Evolutionary conservation across 2,329 filamentous ascomycete species (phyloP), one percentile per base, ranked within the genome.

Genomic region (Exophiala sideris): DNA sequence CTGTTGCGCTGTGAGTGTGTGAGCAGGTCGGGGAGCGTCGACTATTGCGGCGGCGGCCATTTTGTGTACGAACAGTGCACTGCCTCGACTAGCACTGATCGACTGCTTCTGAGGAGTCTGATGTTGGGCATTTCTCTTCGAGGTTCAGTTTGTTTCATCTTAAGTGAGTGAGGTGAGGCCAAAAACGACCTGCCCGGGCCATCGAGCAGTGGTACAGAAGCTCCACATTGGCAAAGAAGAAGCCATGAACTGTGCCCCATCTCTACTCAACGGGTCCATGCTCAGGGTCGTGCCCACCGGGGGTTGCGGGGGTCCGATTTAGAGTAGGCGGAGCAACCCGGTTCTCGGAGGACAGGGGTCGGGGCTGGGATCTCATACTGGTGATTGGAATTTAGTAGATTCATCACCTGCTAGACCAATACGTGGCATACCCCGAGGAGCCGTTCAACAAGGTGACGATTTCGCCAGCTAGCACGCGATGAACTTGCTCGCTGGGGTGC

Each of bases 401-500:
- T 11, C 5, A 38, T 38, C 14, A 12, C 10, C 35, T 38, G 35
- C 35, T 38, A 11, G 35, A 55, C 24, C 45, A 58, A 45, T 58
- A 56, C 14, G 40, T 44, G 11, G 56, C 52, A 46, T 56, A 70
- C 21, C 56, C 48, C 49, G 66, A 68, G 21, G 62, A 60, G 10
- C 81, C 82, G 24, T 72, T 67, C 3, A 84, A 68, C 1, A 83
- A 75, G 32, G 76, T 73, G 3, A 80, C 69, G 67, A 85, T 84
- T 51, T 80, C 76, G 54, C 70, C 71, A 16, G 80, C 83, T 47
- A 85, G 75, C 40, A 77, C 72, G 64, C 79, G 71, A 69, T 82
- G 78, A 8, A 84, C 79, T 69, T 82, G 80, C 69, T 84, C 77
- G 39, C 52, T 84, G 0, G 87, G 86, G 71, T 91, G 88, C 65